A percentile compares a stretch with the other conserved stretches of the same genome.
Evolutionary conservation across 768 basidiomycete genomes (phyloP).

Genomic region (Chlorophyllum brunneum): DNA sequence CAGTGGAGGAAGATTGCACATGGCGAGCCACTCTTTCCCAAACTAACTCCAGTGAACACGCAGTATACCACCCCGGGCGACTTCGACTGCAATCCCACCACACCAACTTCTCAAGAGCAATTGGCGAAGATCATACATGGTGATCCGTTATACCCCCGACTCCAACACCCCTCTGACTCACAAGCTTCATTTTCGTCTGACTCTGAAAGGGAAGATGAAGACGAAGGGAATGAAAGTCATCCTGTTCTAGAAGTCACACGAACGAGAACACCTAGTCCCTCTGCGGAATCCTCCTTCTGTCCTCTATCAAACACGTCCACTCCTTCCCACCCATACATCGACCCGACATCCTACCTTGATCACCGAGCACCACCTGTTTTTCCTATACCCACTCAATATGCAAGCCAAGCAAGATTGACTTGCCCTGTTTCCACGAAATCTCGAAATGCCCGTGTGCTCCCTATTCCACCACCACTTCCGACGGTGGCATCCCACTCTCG

Average conservation of each 20-base stretch:
- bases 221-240: conserved; percentile 28
- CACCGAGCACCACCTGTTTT: conserved; percentile 32
- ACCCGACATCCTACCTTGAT: conserved; percentile 36
- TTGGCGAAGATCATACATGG: background rate
- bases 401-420: background rate
- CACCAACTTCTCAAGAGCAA: conserved; percentile 29
- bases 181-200: conserved; percentile 21
- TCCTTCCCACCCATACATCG: conserved; percentile 42
- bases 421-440: background rate
- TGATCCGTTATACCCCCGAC: conserved; percentile 20
- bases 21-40: conserved; percentile 52
- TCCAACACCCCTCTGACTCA: conserved; percentile 17
- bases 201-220: no score
- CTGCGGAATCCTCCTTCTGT: conserved; percentile 45
- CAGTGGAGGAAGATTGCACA: conserved; percentile 58
- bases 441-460: background rate
- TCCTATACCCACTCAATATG: conserved; percentile 28
- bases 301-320: conserved; percentile 36
- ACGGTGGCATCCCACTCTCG: background rate
- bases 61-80: conserved; percentile 17
- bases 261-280: conserved; percentile 36
- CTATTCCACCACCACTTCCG: conserved; percentile 4
- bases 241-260: conserved; percentile 19
- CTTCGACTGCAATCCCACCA: conserved; percentile 26
- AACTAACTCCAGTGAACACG: conserved; percentile 22